These are phyloP conservation scores for Usnea hakonensis DNA, from an alignment of 495 filamentous ascomycete genomes.

Conservation along the genomic window DNA sequence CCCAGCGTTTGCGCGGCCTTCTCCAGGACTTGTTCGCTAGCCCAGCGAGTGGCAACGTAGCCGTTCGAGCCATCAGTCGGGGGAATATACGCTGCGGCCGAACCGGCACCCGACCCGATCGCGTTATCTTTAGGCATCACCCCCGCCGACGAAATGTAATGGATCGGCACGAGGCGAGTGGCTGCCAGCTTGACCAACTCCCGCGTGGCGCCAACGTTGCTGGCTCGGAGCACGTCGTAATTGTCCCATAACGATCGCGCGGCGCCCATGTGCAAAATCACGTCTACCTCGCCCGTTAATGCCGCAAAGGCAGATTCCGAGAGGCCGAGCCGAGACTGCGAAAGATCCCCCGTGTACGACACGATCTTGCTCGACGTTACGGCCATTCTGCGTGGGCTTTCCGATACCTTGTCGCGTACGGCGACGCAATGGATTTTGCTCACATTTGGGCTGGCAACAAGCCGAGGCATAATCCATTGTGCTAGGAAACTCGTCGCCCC, in stretches of 20 bases:
- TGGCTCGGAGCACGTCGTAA: conserved; percentile 30
- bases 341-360: conserved; percentile 30
- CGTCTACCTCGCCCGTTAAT: conserved; percentile 28
- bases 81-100: conserved; percentile 16
- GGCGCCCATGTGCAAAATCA: conserved; percentile 41
- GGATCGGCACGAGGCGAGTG: conserved; percentile 32
- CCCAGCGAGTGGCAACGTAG: conserved; percentile 42
- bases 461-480: conserved; percentile 1
- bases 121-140: conserved; percentile 21
- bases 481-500: conserved; percentile 11
- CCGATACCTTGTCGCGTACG: conserved; percentile 14
- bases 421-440: conserved; percentile 33
- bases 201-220: conserved; percentile 34
- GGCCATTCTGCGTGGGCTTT: neutral
- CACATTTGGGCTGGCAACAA: neutral
- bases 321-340: conserved; percentile 30
- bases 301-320: conserved; percentile 11
- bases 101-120: neutral
- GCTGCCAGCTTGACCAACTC: conserved; percentile 30
- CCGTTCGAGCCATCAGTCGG: conserved; percentile 31
- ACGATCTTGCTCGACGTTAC: conserved; percentile 1
- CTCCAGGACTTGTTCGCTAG: conserved; percentile 38
- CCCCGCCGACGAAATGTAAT: conserved; percentile 34
- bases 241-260: conserved; percentile 35
- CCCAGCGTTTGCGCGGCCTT: conserved; percentile 18